Conservation (phyloP, 176 grass and related monocot species). For the Leersia perrieri region DNA sequence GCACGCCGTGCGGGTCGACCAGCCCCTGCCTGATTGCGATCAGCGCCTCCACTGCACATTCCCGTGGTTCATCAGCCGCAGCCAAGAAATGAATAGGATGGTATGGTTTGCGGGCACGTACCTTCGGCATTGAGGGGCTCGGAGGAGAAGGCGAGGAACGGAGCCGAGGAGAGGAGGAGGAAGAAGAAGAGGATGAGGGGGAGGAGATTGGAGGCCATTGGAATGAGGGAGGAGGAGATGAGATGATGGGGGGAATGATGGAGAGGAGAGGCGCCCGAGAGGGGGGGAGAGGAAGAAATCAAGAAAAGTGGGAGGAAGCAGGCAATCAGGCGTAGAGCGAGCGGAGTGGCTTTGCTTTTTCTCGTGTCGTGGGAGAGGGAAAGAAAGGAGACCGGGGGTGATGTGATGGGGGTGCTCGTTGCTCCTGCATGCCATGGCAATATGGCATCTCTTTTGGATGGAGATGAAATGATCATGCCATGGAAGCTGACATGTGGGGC, state of each 20-base stretch:
- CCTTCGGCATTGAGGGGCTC: conserved; percentile 79
- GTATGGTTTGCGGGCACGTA: neutral
- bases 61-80: neutral
- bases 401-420: conserved; percentile 15
- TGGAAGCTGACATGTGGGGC: conserved; percentile 26
- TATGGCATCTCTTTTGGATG: conserved; percentile 40
- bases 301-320: conserved; percentile 20
- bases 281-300: neutral
- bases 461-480: conserved; percentile 23
- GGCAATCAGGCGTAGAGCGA: neutral
- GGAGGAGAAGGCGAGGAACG: conserved; percentile 37
- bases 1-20: conserved; percentile 81
- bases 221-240: neutral
- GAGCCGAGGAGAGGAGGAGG: conserved; percentile 35
- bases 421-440: conserved; percentile 1
- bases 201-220: neutral
- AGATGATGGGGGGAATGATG: conserved; percentile 27
- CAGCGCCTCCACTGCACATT: conserved; percentile 80
- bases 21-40: conserved; percentile 70
- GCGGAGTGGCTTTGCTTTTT: conserved; percentile 36
- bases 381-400: neutral
- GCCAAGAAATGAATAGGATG: neutral
- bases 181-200: neutral
- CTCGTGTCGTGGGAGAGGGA: conserved; percentile 35
- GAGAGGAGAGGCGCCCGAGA: conserved; percentile 23